Evolutionary conservation across 2,329 filamentous ascomycete species (phyloP), one percentile per base, ranked within the genome.

Genomic region (Huntiella savannae): DNA sequence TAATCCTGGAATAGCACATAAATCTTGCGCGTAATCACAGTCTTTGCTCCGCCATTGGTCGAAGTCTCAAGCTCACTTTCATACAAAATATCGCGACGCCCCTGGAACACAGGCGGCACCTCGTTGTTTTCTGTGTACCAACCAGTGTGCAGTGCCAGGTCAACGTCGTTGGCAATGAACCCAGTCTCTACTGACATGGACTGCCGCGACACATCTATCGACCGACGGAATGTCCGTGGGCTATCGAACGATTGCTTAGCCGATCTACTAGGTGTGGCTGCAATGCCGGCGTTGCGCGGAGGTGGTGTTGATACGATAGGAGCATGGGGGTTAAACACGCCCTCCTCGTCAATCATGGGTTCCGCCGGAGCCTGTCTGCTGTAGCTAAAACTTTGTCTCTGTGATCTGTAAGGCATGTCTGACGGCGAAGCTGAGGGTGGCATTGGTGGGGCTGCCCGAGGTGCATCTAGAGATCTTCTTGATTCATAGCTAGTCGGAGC

Each of bases 1-100:
- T 98, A 98, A 63, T 98, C 91, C 56, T 86, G 79, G 65, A 84
- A 98, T 6, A 98, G 65, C n/a, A 96, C 68, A 54, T 81, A 91
- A 37, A 95, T 70, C 50, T 87, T 77, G 53, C 87, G 87, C 5
- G 79, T 82, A 15, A 93, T 66, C 1, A 70, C 71, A 1, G 76
- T 76, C 58, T 78, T 79, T 19, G 82, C 77, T 22, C 79, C 79
- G 11, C 78, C 73, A 52, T 78, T 77, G 8, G 73, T 70, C 11
- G 79, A 73, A 5, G 71, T 77, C 1, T 78, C 76, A 57, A 95
- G 84, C 52, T 93, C 83, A 16, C 79, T 71, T 60, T 96, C 86
- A 44, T 76, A 81, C 45, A 85, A 73, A 12, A 96, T 70, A 58
- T 98, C 91, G 54, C 77, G 81, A 43, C 88, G 79, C 41, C 76